phyloP scores from a whole-genome alignment of 2,329 filamentous ascomycete genomes.

The Hymenoscyphus scutula region DNA sequence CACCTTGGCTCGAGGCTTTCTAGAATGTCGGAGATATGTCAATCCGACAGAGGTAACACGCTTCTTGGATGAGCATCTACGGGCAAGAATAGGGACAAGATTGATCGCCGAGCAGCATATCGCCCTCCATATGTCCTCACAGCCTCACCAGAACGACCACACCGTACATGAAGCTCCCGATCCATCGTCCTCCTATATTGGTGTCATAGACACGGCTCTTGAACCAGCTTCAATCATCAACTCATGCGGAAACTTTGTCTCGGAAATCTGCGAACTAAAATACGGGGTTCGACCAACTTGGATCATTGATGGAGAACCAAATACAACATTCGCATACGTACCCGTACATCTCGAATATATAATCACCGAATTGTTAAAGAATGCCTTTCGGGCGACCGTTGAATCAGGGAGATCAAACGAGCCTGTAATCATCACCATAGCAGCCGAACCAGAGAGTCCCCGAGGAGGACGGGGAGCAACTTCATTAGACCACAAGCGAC shows the following conservation, averaged over 20 bases:
- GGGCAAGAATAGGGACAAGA: conserved; percentile 89
- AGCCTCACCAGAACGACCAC: conserved; percentile 64
- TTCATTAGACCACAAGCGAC: not conserved
- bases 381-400: conserved; percentile 90
- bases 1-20: conserved; percentile 84
- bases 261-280: conserved; percentile 93
- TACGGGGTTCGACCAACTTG: conserved; percentile 85
- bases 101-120: conserved; percentile 97
- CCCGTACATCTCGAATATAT: conserved; percentile 98
- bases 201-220: conserved; percentile 89
- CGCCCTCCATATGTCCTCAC: conserved; percentile 74
- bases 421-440: conserved; percentile 89
- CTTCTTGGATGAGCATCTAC: conserved; percentile 91
- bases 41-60: conserved; percentile 76
- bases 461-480: not conserved
- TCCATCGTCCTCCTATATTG: conserved; percentile 68
- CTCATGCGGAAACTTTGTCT: conserved; percentile 83
- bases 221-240: conserved; percentile 79
- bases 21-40: conserved; percentile 92
- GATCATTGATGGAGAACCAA: conserved; percentile 78
- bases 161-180: conserved; percentile 50
- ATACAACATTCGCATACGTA: conserved; percentile 88
- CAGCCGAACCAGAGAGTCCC: conserved; percentile 50
- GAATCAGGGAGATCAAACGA: conserved; percentile 77
- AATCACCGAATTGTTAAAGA: conserved; percentile 92